A percentile compares a stretch with the other conserved stretches of the same genome.
phyloP scores from a whole-genome alignment of 371 early-diverging fungal species.

The Rhizopus delemar region DNA sequence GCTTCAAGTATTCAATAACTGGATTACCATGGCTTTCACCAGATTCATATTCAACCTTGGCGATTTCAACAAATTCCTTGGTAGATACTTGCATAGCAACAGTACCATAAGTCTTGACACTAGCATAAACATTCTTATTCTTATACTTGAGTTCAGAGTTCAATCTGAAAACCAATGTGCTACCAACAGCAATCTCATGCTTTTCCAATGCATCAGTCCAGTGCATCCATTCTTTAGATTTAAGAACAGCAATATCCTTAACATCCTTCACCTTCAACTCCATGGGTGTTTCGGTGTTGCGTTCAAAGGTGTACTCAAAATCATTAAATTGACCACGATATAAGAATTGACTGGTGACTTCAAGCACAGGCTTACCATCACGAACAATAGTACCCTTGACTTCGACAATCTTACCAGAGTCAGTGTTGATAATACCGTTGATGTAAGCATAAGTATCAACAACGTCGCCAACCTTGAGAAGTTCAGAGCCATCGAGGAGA shows the following conservation, averaged over 20 bases:
- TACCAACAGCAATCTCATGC: slow-evolving; percentile 65
- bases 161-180: slow-evolving; percentile 82
- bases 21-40: slow-evolving; percentile 79
- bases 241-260: slow-evolving; percentile 87
- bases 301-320: slow-evolving; percentile 82
- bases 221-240: slow-evolving; percentile 90
- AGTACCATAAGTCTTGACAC: slow-evolving; percentile 77
- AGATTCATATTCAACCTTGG: slow-evolving; percentile 75
- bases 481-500: slow-evolving; percentile 75
- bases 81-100: slow-evolving; percentile 84
- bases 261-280: slow-evolving; percentile 72
- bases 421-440: slow-evolving; percentile 80
- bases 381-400: slow-evolving; percentile 78
- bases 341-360: slow-evolving; percentile 85
- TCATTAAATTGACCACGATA: slow-evolving; percentile 89
- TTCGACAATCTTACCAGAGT: slow-evolving; percentile 89
- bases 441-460: slow-evolving; percentile 79
- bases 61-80: slow-evolving; percentile 83
- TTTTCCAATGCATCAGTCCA: slow-evolving; percentile 70
- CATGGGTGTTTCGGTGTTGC: slow-evolving; percentile 82
- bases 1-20: slow-evolving; percentile 80
- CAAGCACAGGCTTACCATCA: slow-evolving; percentile 69
- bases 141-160: slow-evolving; percentile 79
- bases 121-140: slow-evolving; percentile 69
- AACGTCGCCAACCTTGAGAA: slow-evolving; percentile 83